Conservation (phyloP, 129 eudicot genomes). For the Helianthus annuus region HanXRQr2.0-SUNRISE NC_035447.2:122791177-122791676, state of each 20-base stretch:
- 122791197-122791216: constrained; percentile 28
- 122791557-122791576: constrained; percentile 2
- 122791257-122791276: constrained; percentile 79
- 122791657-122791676: constrained; percentile 35
- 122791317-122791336: constrained; percentile 43
- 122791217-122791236: constrained; percentile 47
- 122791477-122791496: constrained; percentile 30
- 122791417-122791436: constrained; percentile 50
- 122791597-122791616: constrained; percentile 72
- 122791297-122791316: constrained; percentile 45
- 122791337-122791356: constrained; percentile 55
- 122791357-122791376: constrained; percentile 55
- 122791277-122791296: constrained; percentile 73
- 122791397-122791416: constrained; percentile 58
- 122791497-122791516: constrained; percentile 62
- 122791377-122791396: constrained; percentile 32
- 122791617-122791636: constrained; percentile 57
- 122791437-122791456: constrained; percentile 40
- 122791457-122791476: constrained; percentile 21
- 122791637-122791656: constrained; percentile 44
- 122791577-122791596: constrained; percentile 23
- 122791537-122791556: constrained; percentile 23
- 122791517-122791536: constrained; percentile 68
- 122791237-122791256: constrained; percentile 78
- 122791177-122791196: constrained; percentile 40